phyloP scores from a whole-genome alignment of 805 yeast species.

The Candida jianshihensis region DNA sequence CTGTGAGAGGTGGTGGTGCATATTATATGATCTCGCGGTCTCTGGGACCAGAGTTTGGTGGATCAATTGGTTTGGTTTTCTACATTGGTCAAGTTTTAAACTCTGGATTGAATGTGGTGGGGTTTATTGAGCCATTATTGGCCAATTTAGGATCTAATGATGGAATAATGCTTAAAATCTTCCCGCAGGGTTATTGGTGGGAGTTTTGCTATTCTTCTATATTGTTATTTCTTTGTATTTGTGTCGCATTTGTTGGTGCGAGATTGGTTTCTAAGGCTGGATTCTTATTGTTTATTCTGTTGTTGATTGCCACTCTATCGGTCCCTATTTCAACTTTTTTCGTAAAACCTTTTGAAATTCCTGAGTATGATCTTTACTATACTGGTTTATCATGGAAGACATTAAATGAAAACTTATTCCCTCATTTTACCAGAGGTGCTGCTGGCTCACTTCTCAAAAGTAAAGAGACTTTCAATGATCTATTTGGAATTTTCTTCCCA shows the following conservation, averaged over 20 bases:
- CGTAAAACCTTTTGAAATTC: slow-evolving; percentile 52
- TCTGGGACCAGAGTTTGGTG: slow-evolving; percentile 97
- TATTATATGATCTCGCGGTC: slow-evolving; percentile 95
- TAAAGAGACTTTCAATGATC: slow-evolving; percentile 71
- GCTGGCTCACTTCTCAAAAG: slow-evolving; percentile 69
- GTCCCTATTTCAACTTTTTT: slow-evolving; percentile 74
- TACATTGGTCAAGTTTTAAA: slow-evolving; percentile 92
- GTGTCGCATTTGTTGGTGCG: slow-evolving; percentile 76
- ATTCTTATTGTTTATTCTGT: slow-evolving; percentile 56
- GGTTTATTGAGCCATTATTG: slow-evolving; percentile 85
- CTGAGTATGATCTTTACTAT: slow-evolving; percentile 45
- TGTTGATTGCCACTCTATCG: slow-evolving; percentile 67
- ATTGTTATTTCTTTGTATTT: slow-evolving; percentile 63
- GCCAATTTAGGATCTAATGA: slow-evolving; percentile 61
- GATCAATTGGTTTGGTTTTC: slow-evolving; percentile 91
- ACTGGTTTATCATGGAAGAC: slow-evolving; percentile 73
- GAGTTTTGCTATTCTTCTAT: slow-evolving; percentile 65
- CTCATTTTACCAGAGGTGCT: slow-evolving; percentile 81
- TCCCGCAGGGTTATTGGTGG: slow-evolving; percentile 70
- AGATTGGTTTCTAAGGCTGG: slow-evolving; percentile 79
- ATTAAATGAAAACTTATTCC: slow-evolving; percentile 58
- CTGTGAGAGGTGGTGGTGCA: slow-evolving; percentile 97
- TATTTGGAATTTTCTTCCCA: slow-evolving; percentile 95
- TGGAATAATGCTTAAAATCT: slow-evolving; percentile 48
- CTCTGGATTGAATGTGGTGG: slow-evolving; percentile 89